Base-by-base conservation (phyloP, 1,139 yeast species). In the Yamadazyma friedrichii region DNA sequence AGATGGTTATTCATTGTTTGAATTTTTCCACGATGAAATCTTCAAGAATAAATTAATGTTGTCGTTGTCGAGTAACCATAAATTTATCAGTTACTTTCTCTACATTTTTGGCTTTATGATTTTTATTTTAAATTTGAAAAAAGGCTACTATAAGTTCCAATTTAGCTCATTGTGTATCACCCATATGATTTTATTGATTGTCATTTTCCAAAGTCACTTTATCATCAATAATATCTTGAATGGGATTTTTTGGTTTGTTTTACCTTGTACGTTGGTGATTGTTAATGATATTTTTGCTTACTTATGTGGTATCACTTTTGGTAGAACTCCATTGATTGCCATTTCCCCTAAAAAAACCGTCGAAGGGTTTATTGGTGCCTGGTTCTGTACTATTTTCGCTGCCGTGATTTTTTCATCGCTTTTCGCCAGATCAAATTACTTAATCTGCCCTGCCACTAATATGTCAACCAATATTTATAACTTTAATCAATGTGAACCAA, bases 341-440 rank as follows among this genome's bases (percentile, higher is more conserved):
- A 88, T 93, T 50, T 88, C 96, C 12, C 98, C 99, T 39, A 93
- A 93, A 64, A 93, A 93, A 67, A 93, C 99, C 1, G 91, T 91
- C 22, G 99, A 93, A 66, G 99, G 99, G 2, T 93, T 93, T 58
- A 67, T 91, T 36, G 99, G 99, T 41, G 99, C 98, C 16, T 93
- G 98, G 98, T 66, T 88, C 39, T 91, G 95, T 61, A 93, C 99
- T 10, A 82, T 88, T 6, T 47, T 86, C 37, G 82, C 88, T 46
- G 89, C 94, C 2, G 65, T 87, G 33, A 40, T 82, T 9, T 74
- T 89, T 42, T 76, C 95, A 3, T 77, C 76, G 50, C 56, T 84
- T 39, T 70, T 89, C 49, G 71, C 86, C 33, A 76, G 79, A 42
- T 82, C 80, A 48, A 77, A 78, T 56, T 93, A 85, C 63, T 70